A percentile compares a stretch with the other conserved stretches of the same genome.
phyloP scores from a whole-genome alignment of 129 eudicot genomes.

The Lactuca sativa region DNA sequence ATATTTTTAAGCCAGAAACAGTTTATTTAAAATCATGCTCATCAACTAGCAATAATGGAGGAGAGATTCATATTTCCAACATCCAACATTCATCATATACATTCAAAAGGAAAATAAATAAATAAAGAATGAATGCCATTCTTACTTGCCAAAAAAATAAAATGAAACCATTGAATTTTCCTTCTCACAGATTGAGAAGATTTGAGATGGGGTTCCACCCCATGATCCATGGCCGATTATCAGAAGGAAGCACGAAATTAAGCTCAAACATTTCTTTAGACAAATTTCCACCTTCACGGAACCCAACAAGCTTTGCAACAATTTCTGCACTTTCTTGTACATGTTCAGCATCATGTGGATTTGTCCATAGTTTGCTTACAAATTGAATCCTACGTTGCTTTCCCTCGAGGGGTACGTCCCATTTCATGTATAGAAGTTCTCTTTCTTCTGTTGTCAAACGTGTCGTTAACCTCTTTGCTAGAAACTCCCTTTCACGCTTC shows the following conservation, averaged over 20 bases:
- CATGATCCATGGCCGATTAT: constrained; percentile 85
- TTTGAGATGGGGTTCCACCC: constrained; percentile 91
- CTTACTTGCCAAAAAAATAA: constrained; percentile 44
- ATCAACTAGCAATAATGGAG: background rate
- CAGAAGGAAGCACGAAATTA: constrained; percentile 78
- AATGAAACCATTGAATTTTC: background rate
- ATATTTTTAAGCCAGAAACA: no score
- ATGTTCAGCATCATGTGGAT: constrained; percentile 66
- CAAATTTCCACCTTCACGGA: constrained; percentile 78
- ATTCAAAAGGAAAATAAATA: constrained; percentile 13
- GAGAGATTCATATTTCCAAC: constrained; percentile 12
- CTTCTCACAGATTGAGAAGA: constrained; percentile 65
- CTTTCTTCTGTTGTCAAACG: constrained; percentile 77
- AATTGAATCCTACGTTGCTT: constrained; percentile 88
- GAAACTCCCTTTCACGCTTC: constrained; percentile 86
- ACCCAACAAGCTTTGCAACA: constrained; percentile 90
- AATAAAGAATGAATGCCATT: constrained; percentile 24
- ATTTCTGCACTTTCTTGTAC: constrained; percentile 89
- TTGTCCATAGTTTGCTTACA: constrained; percentile 80
- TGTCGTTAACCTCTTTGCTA: constrained; percentile 73
- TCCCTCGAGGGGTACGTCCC: constrained; percentile 92
- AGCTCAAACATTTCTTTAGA: constrained; percentile 96
- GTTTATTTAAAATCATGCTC: no score
- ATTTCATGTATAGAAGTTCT: constrained; percentile 71
- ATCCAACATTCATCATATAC: constrained; percentile 39